phyloP scores from a whole-genome alignment of 2,329 filamentous ascomycete species.

The Thielaviopsis punctulata region DNA sequence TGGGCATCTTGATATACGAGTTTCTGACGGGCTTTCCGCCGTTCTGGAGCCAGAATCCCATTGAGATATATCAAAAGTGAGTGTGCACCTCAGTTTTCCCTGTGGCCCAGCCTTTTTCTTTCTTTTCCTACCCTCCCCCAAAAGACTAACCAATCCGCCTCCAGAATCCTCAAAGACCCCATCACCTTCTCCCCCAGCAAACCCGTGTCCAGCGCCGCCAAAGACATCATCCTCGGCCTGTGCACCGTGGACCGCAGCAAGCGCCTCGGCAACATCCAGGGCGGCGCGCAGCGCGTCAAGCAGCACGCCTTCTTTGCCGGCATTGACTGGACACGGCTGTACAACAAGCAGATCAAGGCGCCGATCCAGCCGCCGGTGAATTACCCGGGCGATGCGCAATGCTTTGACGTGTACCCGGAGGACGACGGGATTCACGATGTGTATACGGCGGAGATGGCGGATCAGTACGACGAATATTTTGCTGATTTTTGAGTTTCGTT shows the following conservation, averaged over 20 bases:
- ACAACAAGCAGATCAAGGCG: conserved; percentile 43
- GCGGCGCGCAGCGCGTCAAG: conserved; percentile 56
- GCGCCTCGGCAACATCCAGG: conserved; percentile 61
- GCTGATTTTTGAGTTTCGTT: conserved; percentile 41
- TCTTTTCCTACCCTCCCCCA: neutral
- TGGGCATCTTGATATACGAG: conserved; percentile 71
- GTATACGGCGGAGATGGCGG: conserved; percentile 52
- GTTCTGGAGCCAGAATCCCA: conserved; percentile 74
- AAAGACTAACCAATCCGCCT: neutral
- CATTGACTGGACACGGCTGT: conserved; percentile 58
- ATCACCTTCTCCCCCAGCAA: conserved; percentile 56
- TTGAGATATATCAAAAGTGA: conserved; percentile 70
- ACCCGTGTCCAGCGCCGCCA: conserved; percentile 46
- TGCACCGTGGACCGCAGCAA: conserved; percentile 66
- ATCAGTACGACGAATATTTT: conserved; percentile 55
- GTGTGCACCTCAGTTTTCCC: conserved; percentile 15
- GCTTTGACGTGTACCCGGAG: conserved; percentile 71
- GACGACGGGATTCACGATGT: conserved; percentile 46
- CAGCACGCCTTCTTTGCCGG: conserved; percentile 57
- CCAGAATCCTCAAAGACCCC: conserved; percentile 61
- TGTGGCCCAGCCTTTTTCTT: neutral
- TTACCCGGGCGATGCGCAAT: conserved; percentile 57
- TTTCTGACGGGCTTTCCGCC: conserved; percentile 73
- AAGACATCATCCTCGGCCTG: conserved; percentile 58
- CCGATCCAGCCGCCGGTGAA: conserved; percentile 62